Conservation (phyloP, 805 yeast species). For the Nakazawaea pomicola region DNA sequence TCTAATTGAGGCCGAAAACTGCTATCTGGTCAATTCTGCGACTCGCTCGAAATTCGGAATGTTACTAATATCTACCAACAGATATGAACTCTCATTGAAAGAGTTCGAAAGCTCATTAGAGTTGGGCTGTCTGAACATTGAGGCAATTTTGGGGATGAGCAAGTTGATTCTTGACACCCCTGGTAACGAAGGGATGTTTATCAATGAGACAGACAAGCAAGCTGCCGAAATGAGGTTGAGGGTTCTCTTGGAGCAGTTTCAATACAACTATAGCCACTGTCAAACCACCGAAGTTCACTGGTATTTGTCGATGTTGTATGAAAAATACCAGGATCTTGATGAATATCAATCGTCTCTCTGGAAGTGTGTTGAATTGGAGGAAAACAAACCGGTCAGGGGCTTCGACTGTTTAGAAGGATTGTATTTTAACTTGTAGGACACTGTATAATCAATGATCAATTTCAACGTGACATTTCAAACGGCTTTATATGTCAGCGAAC, state of each 20-base stretch:
- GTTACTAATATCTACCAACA: constrained; percentile 27
- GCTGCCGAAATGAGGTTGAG: constrained; percentile 60
- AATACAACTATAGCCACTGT: constrained; percentile 35
- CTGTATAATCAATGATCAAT: no score
- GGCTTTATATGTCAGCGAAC: no score
- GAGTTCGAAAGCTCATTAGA: constrained; percentile 64
- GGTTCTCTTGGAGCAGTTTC: constrained; percentile 35
- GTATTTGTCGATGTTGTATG: constrained; percentile 60
- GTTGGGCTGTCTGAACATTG: constrained; percentile 39
- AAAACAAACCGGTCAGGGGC: constrained; percentile 47
- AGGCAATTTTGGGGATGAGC: constrained; percentile 52
- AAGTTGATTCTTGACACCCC: constrained; percentile 42
- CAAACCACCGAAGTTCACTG: constrained; percentile 62
- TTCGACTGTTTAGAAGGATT: constrained; percentile 7
- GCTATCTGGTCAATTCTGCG: constrained; percentile 37
- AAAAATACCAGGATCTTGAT: constrained; percentile 45
- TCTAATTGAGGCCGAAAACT: constrained; percentile 62
- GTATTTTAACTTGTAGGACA: constrained; percentile 1
- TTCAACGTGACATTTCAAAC: no score
- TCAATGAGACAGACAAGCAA: constrained; percentile 48
- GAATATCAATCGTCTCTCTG: constrained; percentile 47
- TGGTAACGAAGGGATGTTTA: constrained; percentile 30
- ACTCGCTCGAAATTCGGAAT: constrained; percentile 48
- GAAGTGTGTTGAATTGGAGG: constrained; percentile 62
- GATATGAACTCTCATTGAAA: constrained; percentile 43